Conservation (phyloP, 2,329 filamentous ascomycete genomes). For the Grosmannia huntii region DNA sequence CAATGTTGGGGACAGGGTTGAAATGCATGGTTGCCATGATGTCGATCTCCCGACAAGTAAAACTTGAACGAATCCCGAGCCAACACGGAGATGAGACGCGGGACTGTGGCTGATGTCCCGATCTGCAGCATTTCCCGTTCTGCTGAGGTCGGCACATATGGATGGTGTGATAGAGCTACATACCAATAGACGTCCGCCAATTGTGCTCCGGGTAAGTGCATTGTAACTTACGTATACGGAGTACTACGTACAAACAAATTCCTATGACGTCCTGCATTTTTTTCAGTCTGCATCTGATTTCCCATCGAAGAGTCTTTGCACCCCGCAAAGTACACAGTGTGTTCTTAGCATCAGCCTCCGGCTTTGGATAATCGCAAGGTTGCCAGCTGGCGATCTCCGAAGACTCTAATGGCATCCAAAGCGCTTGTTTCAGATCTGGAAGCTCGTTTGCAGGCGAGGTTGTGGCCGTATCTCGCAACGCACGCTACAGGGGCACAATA, state of each 20-base stretch:
- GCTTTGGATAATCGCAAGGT: not conserved
- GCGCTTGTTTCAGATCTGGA: slow-evolving; percentile 9
- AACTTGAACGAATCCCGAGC: no score
- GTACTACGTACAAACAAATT: not conserved
- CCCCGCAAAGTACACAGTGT: not conserved
- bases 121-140: no score
- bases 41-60: not conserved
- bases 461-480: not conserved
- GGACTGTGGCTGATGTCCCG: no score
- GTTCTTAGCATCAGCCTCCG: not conserved
- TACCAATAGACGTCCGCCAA: no score
- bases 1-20: not conserved
- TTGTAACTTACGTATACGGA: no score
- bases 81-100: no score
- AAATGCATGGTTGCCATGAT: not conserved
- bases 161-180: no score
- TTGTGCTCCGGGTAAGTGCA: no score
- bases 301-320: not conserved
- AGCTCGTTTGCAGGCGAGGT: not conserved
- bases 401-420: slow-evolving; percentile 1
- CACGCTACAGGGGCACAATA: not conserved
- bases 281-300: no score
- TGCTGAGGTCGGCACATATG: no score
- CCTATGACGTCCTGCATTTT: not conserved
- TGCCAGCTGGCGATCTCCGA: not conserved